Conservation (phyloP, 306 rosid genomes). For the Calophaca sinica region DNA sequence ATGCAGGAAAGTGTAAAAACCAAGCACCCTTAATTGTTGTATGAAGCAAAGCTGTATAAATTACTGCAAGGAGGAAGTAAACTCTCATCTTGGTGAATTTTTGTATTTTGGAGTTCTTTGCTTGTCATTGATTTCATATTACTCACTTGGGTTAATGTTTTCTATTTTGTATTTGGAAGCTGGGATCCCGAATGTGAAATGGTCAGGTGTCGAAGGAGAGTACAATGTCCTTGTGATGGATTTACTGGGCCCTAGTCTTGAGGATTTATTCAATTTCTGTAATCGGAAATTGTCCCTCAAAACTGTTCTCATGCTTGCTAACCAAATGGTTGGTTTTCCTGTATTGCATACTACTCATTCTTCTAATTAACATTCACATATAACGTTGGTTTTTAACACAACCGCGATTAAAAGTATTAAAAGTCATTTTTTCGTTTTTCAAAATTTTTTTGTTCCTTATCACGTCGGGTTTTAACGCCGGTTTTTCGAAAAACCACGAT, state of each 20-base stretch:
- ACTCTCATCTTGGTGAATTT: slow-evolving; percentile 46
- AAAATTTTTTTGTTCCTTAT: too few relatives aligned
- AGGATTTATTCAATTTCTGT: slow-evolving; percentile 95
- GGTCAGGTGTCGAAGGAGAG: slow-evolving; percentile 97
- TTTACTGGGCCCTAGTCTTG: slow-evolving; percentile 97
- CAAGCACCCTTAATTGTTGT: slow-evolving; percentile 94
- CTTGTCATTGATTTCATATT: slow-evolving; percentile 30
- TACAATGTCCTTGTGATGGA: slow-evolving; percentile 97
- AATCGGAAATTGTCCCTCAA: slow-evolving; percentile 91
- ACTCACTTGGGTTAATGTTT: slow-evolving; percentile 41
- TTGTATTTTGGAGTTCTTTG: slow-evolving; percentile 32
- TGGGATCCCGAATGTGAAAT: slow-evolving; percentile 85
- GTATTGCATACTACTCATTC: slow-evolving; percentile 18
- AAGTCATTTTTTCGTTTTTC: too few relatives aligned
- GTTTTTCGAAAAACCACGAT: too few relatives aligned
- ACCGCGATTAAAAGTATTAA: too few relatives aligned
- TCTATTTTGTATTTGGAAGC: slow-evolving; percentile 59
- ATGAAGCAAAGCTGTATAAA: slow-evolving; percentile 90
- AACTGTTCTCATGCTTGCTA: slow-evolving; percentile 98
- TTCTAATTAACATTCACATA: slow-evolving; percentile 17
- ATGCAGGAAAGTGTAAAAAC: slow-evolving; percentile 91
- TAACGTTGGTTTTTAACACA: too few relatives aligned
- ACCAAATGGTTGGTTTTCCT: slow-evolving; percentile 81
- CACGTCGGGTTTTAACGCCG: too few relatives aligned
- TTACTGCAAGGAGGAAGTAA: slow-evolving; percentile 99